These are phyloP conservation scores for Agaricus sinodeliciosus DNA, from an alignment of 768 basidiomycete species.

Conservation along the genomic window DNA sequence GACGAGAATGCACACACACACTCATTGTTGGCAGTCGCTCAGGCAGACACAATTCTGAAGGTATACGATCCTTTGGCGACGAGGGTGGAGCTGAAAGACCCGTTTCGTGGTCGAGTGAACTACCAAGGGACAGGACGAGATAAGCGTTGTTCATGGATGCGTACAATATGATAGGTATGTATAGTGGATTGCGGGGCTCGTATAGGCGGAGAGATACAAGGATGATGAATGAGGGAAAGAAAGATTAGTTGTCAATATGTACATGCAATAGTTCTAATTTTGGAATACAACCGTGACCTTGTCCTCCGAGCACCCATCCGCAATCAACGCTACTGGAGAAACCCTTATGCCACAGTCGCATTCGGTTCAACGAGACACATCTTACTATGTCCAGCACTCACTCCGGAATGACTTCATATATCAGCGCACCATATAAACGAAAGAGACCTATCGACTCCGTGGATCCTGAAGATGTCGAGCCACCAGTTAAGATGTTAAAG, in stretches of 20 bases:
- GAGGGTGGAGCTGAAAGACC: conserved; percentile 9
- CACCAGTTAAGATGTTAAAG: neutral
- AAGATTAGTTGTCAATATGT: no score
- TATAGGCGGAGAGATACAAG: neutral
- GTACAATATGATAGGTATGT: conserved; percentile 13
- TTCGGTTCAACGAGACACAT: no score
- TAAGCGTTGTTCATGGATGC: conserved; percentile 50
- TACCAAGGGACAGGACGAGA: conserved; percentile 27
- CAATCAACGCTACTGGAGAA: no score
- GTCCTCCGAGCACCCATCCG: no score
- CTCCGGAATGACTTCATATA: neutral
- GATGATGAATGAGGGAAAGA: neutral
- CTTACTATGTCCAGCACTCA: neutral
- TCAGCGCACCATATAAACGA: neutral
- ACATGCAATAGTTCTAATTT: no score
- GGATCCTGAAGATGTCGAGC: neutral
- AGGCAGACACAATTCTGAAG: conserved; percentile 53
- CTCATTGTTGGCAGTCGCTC: conserved; percentile 63
- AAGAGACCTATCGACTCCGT: neutral
- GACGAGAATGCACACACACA: conserved; percentile 26
- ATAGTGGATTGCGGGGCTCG: neutral
- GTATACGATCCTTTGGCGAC: conserved; percentile 32
- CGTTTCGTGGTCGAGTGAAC: conserved; percentile 16
- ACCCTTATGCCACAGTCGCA: no score
- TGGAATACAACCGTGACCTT: no score